phyloP scores from a whole-genome alignment of 2,329 filamentous ascomycete genomes.

The Apiospora sp. region DNA sequence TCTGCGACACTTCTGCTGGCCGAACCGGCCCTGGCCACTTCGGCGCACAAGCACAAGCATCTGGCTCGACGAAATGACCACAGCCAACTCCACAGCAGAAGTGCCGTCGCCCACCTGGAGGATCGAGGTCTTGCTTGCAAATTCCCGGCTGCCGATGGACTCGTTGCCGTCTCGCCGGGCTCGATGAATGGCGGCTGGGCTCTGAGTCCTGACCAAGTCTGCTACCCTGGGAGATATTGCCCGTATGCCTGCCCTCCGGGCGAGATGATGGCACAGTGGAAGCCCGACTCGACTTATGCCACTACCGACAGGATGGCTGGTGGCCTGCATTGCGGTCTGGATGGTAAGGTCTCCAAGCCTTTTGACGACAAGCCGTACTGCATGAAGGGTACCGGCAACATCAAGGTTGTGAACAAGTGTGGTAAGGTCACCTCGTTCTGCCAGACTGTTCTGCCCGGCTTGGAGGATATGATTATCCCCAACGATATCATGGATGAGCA shows the following conservation, averaged over 20 bases:
- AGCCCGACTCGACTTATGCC: slow-evolving; percentile 75
- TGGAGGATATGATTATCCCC: slow-evolving; percentile 84
- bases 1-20: neutral
- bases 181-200: slow-evolving; percentile 77
- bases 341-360: slow-evolving; percentile 72
- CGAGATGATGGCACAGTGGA: slow-evolving; percentile 82
- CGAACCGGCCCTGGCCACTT: slow-evolving; percentile 44
- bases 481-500: slow-evolving; percentile 67
- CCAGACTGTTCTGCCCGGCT: slow-evolving; percentile 80
- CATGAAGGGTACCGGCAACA: slow-evolving; percentile 70
- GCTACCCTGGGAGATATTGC: slow-evolving; percentile 73
- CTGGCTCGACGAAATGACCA: slow-evolving; percentile 45
- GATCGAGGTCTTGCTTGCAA: slow-evolving; percentile 66
- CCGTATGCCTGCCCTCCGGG: slow-evolving; percentile 80
- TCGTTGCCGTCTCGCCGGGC: slow-evolving; percentile 72
- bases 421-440: slow-evolving; percentile 73
- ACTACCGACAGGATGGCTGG: slow-evolving; percentile 72
- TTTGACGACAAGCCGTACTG: slow-evolving; percentile 75
- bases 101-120: slow-evolving; percentile 42
- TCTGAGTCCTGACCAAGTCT: slow-evolving; percentile 77
- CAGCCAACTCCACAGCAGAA: slow-evolving; percentile 41
- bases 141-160: slow-evolving; percentile 71
- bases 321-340: slow-evolving; percentile 74
- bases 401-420: slow-evolving; percentile 72
- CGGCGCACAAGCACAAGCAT: slow-evolving; percentile 46